Conservation (phyloP, 192 early-diverging fungal genomes). For the Coemansia sp. region DNA sequence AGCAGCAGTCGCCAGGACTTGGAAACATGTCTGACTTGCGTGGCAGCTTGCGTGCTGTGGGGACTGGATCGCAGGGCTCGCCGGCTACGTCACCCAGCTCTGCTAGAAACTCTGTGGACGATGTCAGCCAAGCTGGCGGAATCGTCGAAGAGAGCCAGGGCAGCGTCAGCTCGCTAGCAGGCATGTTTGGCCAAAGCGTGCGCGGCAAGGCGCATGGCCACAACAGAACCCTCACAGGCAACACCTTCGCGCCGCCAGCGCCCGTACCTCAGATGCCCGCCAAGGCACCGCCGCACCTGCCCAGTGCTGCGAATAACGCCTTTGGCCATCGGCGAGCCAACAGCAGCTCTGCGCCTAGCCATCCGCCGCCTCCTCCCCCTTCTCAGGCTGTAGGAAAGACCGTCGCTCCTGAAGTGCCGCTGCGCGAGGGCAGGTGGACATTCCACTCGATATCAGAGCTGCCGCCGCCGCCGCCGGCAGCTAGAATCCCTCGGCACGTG, state of each 20-base stretch:
- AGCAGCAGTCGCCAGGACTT: constrained; percentile 27
- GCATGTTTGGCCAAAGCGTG: constrained; percentile 52
- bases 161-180: constrained; percentile 52
- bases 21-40: constrained; percentile 20
- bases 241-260: constrained; percentile 13
- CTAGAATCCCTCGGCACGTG: constrained; percentile 18
- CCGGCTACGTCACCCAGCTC: constrained; percentile 4
- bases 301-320: neutral
- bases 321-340: constrained; percentile 21
- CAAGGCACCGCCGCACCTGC: constrained; percentile 21
- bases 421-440: constrained; percentile 53
- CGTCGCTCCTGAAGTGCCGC: constrained; percentile 16
- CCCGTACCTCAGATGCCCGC: constrained; percentile 14
- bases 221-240: constrained; percentile 3
- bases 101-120: constrained; percentile 31
- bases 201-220: constrained; percentile 20
- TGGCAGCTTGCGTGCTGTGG: constrained; percentile 11
- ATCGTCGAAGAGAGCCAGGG: constrained; percentile 53
- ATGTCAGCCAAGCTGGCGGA: constrained; percentile 13
- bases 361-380: constrained; percentile 28
- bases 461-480: constrained; percentile 22
- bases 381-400: neutral
- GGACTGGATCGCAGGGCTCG: constrained; percentile 1
- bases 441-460: constrained; percentile 41
- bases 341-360: constrained; percentile 26